Conservation (phyloP, 129 eudicot genomes). For the Flaveria bidentis region DNA sequence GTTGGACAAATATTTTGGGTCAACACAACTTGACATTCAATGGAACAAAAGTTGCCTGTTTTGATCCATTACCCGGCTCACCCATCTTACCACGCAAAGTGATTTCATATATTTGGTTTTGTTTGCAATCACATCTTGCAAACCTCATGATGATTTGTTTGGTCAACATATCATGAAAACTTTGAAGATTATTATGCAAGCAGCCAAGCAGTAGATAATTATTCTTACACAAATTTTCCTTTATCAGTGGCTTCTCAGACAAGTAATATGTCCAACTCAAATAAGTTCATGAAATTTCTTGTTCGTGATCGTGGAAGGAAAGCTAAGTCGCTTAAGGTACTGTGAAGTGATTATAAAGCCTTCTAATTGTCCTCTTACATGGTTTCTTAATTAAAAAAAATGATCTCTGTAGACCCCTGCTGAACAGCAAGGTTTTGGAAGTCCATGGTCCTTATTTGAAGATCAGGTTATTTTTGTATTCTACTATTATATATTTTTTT, state of each 20-base stretch:
- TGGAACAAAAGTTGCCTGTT: not conserved
- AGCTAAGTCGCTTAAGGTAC: constrained; percentile 73
- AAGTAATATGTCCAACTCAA: constrained; percentile 89
- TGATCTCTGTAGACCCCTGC: constrained; percentile 51
- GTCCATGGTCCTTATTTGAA: constrained; percentile 84
- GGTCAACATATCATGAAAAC: constrained; percentile 61
- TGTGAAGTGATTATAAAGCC: not conserved
- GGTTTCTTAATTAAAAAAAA: constrained; percentile 17
- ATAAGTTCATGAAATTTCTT: constrained; percentile 68
- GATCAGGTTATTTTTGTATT: constrained; percentile 62
- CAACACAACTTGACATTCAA: not conserved
- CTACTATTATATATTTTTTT: not conserved
- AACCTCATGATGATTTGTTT: constrained; percentile 34
- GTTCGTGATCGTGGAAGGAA: constrained; percentile 87
- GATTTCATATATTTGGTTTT: not conserved
- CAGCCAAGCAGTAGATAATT: constrained; percentile 38
- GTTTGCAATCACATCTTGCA: constrained; percentile 1
- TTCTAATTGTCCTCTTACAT: constrained; percentile 9
- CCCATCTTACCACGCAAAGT: not conserved
- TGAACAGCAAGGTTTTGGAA: constrained; percentile 76
- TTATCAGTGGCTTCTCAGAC: constrained; percentile 85
- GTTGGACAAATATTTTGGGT: not conserved
- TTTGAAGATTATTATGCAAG: constrained; percentile 47
- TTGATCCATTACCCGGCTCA: not conserved
- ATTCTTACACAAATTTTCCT: constrained; percentile 56